Evolutionary conservation across 2,329 filamentous ascomycete species (phyloP), one percentile per base, ranked within the genome.

Genomic region (Fusarium sp.): DNA sequence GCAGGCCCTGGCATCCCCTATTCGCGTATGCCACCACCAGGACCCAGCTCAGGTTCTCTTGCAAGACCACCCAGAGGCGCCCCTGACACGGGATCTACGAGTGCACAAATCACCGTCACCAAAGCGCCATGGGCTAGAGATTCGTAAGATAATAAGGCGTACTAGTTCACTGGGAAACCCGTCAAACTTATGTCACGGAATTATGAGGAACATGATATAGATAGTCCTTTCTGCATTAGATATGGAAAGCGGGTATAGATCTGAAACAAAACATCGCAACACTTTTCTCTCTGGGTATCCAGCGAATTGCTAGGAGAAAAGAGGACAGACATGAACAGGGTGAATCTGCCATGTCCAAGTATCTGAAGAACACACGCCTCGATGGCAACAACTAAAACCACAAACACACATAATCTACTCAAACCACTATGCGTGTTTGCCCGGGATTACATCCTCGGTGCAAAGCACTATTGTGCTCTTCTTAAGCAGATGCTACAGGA

Each of bases 61-160:
- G 67, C 72, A 11, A 70, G 69, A 26, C 69, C 73, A 15, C 26
- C 63, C 15, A 70, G 61, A 34, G 76, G 57, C 13, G 9, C 59
- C 16, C 31, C 74, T 2, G 56, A 57, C 10, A 38, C 74, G 6
- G 78, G 74, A n/a, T 78, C 77, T 28, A 76, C 80, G 2, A 77
- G 74, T 26, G 78, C 77, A 13, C 81, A 83, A 64, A 77, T 81
- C 40, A 76, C 78, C 2, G 65, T 82, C 28, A 84, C 83, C 8
- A 83, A 80, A 67, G 83, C 83, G 15, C 83, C 83, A 2, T 85
- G 83, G 83, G 81, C 82, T 1, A 82, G 78, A 68, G 78, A 76
- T 57, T 18, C 31, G 10, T 70, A 57, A 46, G 20, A 46, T 15
- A 37, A 15, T 18, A 11, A 30, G 23, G 6, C 33, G 40, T 31